Conservation (phyloP, 768 basidiomycete species). For the Neoboletus subvelutipes region DNA sequence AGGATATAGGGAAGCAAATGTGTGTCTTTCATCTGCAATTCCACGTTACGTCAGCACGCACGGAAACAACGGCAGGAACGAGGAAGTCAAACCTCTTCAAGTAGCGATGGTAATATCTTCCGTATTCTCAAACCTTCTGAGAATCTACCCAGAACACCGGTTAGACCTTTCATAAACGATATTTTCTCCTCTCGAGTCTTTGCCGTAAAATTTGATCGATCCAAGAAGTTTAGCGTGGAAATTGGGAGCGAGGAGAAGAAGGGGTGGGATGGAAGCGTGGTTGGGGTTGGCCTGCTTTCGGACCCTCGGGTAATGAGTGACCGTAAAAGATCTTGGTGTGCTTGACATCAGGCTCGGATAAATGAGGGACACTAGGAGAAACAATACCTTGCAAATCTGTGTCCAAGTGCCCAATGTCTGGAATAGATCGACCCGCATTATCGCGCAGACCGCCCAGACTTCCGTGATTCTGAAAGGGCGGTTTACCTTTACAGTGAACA, state of each 20-base stretch:
- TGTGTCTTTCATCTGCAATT: conserved; percentile 83
- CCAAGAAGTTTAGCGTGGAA: conserved; percentile 93
- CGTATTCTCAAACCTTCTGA: conserved; percentile 82
- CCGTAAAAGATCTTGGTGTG: conserved; percentile 63
- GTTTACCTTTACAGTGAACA: conserved; percentile 83
- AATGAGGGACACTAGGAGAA: neutral
- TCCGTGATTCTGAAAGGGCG: conserved; percentile 86
- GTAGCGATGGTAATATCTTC: conserved; percentile 87
- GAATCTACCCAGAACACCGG: conserved; percentile 78
- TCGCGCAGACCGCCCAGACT: conserved; percentile 69
- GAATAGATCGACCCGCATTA: conserved; percentile 60
- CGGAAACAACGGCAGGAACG: neutral
- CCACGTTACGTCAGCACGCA: conserved; percentile 7
- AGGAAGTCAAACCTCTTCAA: conserved; percentile 76
- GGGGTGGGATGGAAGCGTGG: conserved; percentile 75
- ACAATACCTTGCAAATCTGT: conserved; percentile 66
- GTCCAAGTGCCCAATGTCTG: conserved; percentile 66
- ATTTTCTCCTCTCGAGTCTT: conserved; percentile 96
- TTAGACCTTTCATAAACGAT: conserved; percentile 90
- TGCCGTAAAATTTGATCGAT: conserved; percentile 91
- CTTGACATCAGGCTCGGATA: conserved; percentile 8
- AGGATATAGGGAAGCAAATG: conserved; percentile 92
- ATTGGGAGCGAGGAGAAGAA: conserved; percentile 97
- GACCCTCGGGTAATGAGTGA: conserved; percentile 81
- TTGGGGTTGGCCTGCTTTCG: conserved; percentile 69